These are phyloP conservation scores for Erodium maritimum DNA, from an alignment of 345 rosid species.

Conservation along the genomic window DNA sequence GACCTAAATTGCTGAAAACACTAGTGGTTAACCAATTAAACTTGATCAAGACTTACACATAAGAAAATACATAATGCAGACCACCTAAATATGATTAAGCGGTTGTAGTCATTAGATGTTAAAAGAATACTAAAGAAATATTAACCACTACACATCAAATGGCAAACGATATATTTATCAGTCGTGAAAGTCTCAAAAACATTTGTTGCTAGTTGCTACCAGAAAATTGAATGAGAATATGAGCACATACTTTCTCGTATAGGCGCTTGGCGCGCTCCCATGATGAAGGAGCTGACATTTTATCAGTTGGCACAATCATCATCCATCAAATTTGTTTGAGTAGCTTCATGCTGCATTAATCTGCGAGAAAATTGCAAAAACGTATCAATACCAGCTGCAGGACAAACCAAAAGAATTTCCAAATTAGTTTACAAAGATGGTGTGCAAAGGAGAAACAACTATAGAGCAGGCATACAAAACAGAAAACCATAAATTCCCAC, in stretches of 20 bases:
- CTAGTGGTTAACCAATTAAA: no score
- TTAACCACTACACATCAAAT: no score
- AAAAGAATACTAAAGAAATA: no score
- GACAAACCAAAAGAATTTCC: background rate
- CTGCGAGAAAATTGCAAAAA: background rate
- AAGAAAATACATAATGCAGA: no score
- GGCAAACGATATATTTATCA: no score
- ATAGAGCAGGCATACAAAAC: no score
- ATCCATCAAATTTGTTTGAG: constrained; percentile 34
- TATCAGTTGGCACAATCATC: constrained; percentile 77
- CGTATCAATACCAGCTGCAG: background rate
- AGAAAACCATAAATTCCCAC: no score
- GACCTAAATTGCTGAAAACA: background rate
- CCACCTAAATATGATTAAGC: no score
- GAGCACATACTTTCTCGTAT: constrained; percentile 49
- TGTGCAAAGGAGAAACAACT: background rate
- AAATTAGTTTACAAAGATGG: background rate
- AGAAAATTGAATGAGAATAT: background rate
- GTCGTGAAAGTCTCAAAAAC: background rate
- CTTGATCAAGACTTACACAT: no score
- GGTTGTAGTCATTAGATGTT: no score
- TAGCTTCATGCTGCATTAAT: background rate
- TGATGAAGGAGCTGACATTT: constrained; percentile 49
- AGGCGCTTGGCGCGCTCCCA: constrained; percentile 70
- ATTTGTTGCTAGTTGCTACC: no score